phyloP scores from a whole-genome alignment of 1,284 basidiomycete species.

The Trichosporon asahii region DNA sequence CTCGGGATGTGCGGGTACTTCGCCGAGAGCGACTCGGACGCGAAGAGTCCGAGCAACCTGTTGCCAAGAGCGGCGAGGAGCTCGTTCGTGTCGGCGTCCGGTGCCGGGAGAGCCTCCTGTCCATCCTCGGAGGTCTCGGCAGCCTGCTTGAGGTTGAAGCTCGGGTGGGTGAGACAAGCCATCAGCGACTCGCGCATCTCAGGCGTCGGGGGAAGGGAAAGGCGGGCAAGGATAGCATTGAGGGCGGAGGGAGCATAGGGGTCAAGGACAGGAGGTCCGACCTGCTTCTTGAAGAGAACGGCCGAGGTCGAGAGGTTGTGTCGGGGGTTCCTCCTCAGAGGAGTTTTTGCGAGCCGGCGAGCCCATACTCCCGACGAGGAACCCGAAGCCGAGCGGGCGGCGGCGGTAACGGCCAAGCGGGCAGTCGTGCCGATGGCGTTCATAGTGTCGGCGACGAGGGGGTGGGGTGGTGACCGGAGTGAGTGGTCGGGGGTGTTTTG shows the following conservation, averaged over 20 bases:
- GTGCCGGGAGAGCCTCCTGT: conserved; percentile 43
- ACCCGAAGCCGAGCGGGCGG: conserved; percentile 11
- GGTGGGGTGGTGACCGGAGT: neutral
- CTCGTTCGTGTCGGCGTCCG: conserved; percentile 65
- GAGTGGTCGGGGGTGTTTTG: conserved; percentile 8
- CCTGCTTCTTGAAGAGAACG: conserved; percentile 13
- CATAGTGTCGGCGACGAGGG: conserved; percentile 7
- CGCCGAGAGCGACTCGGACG: conserved; percentile 76
- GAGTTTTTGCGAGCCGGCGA: conserved; percentile 28
- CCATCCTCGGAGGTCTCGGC: neutral
- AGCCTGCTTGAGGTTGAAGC: conserved; percentile 54
- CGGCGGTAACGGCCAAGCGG: neutral
- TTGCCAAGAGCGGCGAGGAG: conserved; percentile 79
- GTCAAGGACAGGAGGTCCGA: conserved; percentile 10
- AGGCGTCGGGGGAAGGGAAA: conserved; percentile 36
- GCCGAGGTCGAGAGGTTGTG: conserved; percentile 14
- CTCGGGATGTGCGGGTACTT: conserved; percentile 89
- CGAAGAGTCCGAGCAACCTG: conserved; percentile 84
- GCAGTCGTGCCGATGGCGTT: conserved; percentile 1
- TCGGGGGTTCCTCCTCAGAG: conserved; percentile 16
- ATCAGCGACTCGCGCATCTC: conserved; percentile 36
- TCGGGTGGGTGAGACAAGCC: conserved; percentile 65
- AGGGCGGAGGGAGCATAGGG: conserved; percentile 35
- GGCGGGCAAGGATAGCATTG: conserved; percentile 42
- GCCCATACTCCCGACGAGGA: conserved; percentile 19